phyloP scores from a whole-genome alignment of 345 rosid species.

The Lepidium sativum region DNA sequence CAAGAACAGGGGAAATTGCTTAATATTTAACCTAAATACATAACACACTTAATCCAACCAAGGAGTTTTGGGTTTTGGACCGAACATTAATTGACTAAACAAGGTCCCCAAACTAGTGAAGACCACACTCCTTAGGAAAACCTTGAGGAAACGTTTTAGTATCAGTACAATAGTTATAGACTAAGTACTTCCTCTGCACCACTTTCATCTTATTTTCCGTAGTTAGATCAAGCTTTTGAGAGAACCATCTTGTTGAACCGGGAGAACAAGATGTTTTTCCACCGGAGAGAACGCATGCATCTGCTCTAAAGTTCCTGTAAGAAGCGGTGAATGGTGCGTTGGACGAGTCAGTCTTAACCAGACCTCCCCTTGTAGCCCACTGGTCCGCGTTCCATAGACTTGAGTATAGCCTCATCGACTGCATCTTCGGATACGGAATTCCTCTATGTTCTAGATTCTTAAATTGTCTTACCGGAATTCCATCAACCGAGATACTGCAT shows the following conservation, averaged over 20 bases:
- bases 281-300: constrained; percentile 28
- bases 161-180: constrained; percentile 37
- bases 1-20: constrained; percentile 2
- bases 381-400: constrained; percentile 59
- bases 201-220: constrained; percentile 31
- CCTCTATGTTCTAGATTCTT: constrained; percentile 45
- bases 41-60: neutral
- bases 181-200: constrained; percentile 40
- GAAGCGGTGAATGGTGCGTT: constrained; percentile 43
- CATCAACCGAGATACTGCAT: constrained; percentile 45
- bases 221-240: constrained; percentile 34
- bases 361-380: constrained; percentile 67
- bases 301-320: constrained; percentile 33
- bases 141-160: constrained; percentile 35
- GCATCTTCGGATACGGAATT: constrained; percentile 42
- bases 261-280: constrained; percentile 26
- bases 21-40: neutral
- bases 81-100: neutral
- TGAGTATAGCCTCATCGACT: constrained; percentile 53
- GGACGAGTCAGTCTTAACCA: constrained; percentile 51
- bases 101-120: constrained; percentile 1
- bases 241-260: constrained; percentile 28
- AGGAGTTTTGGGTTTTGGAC: neutral
- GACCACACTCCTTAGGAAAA: constrained; percentile 29
- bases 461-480: constrained; percentile 42